Conservation (phyloP, 2,329 filamentous ascomycete species). For the Penicillium sp. region DNA sequence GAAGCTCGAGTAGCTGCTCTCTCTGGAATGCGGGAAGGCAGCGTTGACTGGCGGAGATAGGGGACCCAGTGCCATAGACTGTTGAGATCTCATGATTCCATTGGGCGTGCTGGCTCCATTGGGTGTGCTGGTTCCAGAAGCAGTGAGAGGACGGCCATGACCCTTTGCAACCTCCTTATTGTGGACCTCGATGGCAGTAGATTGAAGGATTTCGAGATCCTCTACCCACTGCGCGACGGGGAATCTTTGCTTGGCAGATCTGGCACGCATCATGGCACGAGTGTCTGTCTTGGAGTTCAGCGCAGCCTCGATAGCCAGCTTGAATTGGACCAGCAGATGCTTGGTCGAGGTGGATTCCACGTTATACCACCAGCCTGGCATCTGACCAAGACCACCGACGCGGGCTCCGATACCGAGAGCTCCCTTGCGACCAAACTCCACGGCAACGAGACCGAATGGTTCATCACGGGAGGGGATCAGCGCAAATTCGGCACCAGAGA, state of each 20-base stretch:
- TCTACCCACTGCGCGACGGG: conserved; percentile 67
- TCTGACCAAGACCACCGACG: conserved; percentile 65
- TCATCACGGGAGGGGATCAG: conserved; percentile 68
- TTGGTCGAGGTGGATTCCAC: conserved; percentile 63
- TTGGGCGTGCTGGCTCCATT: conserved; percentile 39
- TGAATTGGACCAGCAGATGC: conserved; percentile 65
- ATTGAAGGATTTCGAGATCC: conserved; percentile 62
- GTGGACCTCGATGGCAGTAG: conserved; percentile 58
- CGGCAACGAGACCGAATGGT: conserved; percentile 66
- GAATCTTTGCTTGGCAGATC: conserved; percentile 64
- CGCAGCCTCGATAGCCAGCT: conserved; percentile 60
- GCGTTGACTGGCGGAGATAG: conserved; percentile 27
- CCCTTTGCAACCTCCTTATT: conserved; percentile 42
- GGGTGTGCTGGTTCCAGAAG: conserved; percentile 43
- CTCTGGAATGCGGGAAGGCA: conserved; percentile 20
- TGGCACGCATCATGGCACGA: conserved; percentile 62
- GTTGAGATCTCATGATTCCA: conserved; percentile 26
- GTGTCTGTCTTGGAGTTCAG: conserved; percentile 57
- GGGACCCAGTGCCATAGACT: conserved; percentile 17
- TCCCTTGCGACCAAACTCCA: conserved; percentile 67
- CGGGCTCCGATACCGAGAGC: conserved; percentile 65
- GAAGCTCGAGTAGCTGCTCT: conserved; percentile 24
- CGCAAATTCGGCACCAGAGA: conserved; percentile 66
- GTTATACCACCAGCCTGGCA: conserved; percentile 71
- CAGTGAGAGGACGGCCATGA: conserved; percentile 36